Conservation (phyloP, 163 green algal genomes). For the Scenedesmus sp. region DNA sequence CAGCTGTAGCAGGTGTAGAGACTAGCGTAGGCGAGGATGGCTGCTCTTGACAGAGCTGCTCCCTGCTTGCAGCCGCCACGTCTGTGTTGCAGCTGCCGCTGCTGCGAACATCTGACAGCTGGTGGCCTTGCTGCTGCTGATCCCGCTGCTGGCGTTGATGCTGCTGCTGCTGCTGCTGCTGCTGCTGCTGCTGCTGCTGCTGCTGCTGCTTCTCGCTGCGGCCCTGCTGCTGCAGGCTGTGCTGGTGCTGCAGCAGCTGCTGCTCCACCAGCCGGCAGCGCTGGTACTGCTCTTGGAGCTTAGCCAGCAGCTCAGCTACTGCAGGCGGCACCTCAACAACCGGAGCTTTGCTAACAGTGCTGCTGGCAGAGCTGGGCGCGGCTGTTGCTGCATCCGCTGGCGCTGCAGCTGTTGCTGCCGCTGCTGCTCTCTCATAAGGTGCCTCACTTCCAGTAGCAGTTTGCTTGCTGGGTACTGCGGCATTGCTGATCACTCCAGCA, state of each 20-base stretch:
- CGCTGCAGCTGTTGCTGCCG: neutral
- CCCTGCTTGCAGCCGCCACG: neutral
- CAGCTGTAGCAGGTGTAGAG: neutral
- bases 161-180: conserved; percentile 6
- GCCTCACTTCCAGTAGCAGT: too few relatives aligned
- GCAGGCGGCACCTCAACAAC: neutral
- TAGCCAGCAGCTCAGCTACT: conserved; percentile 9
- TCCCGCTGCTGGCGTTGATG: neutral
- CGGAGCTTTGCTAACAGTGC: neutral
- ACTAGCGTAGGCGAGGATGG: neutral
- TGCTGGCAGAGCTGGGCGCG: neutral
- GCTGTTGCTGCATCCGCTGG: neutral
- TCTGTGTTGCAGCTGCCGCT: neutral
- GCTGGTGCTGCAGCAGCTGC: conserved; percentile 31
- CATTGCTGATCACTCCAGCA: neutral
- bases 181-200: too few relatives aligned
- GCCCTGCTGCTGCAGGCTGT: neutral
- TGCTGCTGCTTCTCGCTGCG: neutral
- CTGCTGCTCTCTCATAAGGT: neutral
- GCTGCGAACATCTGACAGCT: neutral
- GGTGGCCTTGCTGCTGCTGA: neutral
- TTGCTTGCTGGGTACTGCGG: neutral
- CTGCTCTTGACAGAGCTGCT: neutral
- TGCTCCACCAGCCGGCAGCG: conserved; percentile 10
- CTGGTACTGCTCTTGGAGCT: conserved; percentile 37